Evolutionary conservation across 1,284 basidiomycete genomes (phyloP), one percentile per base, ranked within the genome.

Genomic region (Trametes hirsuta): DNA sequence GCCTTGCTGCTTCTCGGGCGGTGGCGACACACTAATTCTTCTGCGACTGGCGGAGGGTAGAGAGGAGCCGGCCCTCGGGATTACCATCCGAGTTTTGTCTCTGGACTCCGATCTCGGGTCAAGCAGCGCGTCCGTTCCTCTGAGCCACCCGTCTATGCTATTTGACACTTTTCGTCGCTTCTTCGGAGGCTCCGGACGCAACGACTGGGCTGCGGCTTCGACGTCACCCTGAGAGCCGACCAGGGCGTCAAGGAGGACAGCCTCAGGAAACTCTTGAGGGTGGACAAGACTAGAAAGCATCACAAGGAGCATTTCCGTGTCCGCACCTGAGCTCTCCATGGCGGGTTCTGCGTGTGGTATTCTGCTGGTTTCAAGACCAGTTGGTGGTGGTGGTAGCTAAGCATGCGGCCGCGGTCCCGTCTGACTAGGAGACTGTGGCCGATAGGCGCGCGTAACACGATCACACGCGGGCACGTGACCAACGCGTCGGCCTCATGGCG

Each of bases 261-360:
- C 69, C 37, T 79, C 74, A 34, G 77, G 72, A 8, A 75, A 73
- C 4, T 67, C 58, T 18, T 75, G 69, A 34, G 71, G 68, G 12
- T 77, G 72, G 6, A 91, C 70, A 6, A 90, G 75, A 69, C 89
- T 92, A 21, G 78, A 75, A 18, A 91, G 81, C 55, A 90, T 76
- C 11, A 84, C 88, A 49, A 93, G 77, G 40, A 91, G 77, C 1
- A 77, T 83, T 25, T 93, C 90, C 0, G 88, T 93, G 72, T 92
- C 90, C 58, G 45, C 22, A 4, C 58, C 55, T 15, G 55, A 22
- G 40, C 37, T 22, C 39, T 58, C 61, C 61, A 65, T 65, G 24
- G 47, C 15, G 40, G 30, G 1, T 4, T 30, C 8, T 30, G 30
- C 30, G 30, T 8, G 30, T 30, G 30, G 30, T 30, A 30, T 30